phyloP scores from a whole-genome alignment of 2,329 filamentous ascomycete species.

The Stagonosporopsis cucurbitacearum region DNA sequence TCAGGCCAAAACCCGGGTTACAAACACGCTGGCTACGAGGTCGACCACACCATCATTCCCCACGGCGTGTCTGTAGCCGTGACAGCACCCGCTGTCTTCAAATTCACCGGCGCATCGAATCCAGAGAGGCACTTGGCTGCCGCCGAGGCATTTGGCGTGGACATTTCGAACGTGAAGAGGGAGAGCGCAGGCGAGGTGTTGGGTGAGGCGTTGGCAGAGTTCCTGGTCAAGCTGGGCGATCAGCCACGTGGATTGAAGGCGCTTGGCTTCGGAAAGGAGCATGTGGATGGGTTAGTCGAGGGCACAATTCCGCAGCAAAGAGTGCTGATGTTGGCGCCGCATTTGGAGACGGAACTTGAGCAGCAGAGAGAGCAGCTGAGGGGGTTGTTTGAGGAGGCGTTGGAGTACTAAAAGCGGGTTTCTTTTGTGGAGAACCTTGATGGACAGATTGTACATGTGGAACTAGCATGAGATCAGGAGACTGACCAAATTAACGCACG shows the following conservation, averaged over 20 bases:
- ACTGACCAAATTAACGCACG: not conserved
- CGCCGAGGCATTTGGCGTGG: conserved; percentile 88
- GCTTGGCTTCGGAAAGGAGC: conserved; percentile 76
- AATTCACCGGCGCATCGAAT: conserved; percentile 89
- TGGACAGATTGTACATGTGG: not conserved
- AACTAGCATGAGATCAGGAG: no score
- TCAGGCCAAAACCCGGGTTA: conserved; percentile 94
- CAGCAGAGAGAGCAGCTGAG: conserved; percentile 58
- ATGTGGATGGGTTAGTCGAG: conserved; percentile 86
- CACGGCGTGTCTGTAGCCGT: conserved; percentile 96
- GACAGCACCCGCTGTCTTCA: conserved; percentile 90
- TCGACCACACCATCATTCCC: conserved; percentile 81
- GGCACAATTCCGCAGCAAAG: conserved; percentile 91
- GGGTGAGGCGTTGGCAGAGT: conserved; percentile 79
- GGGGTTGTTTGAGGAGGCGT: conserved; percentile 56
- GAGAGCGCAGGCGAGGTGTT: conserved; percentile 91
- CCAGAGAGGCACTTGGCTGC: conserved; percentile 89
- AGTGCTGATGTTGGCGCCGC: conserved; percentile 91
- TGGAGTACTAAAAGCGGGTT: conserved; percentile 41
- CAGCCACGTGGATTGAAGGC: conserved; percentile 86
- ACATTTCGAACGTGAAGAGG: conserved; percentile 83
- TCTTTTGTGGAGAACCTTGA: not conserved
- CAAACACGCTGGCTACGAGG: conserved; percentile 83
- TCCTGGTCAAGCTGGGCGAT: conserved; percentile 83
- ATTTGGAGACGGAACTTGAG: conserved; percentile 61